Evolutionary conservation across 805 yeast genomes (phyloP).

Genomic region (Yarrowia sp.): DNA sequence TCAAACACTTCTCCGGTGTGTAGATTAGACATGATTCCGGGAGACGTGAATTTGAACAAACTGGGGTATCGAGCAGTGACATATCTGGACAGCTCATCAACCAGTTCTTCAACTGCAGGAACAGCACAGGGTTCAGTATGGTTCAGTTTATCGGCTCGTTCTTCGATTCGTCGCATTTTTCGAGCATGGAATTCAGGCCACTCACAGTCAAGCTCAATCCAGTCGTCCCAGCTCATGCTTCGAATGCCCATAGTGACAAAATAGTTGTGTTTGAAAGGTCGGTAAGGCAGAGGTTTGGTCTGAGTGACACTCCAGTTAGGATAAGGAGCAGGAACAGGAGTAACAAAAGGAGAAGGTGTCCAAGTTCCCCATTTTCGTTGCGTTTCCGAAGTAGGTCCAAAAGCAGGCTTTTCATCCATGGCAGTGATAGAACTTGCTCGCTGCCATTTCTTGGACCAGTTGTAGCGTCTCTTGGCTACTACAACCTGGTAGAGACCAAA

Average conservation of each 20-base stretch:
- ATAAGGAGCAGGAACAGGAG: constrained; percentile 6
- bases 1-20: constrained; percentile 53
- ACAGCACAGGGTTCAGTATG: constrained; percentile 9
- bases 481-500: background rate
- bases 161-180: constrained; percentile 49
- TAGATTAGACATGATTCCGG: constrained; percentile 43
- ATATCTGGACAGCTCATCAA: background rate
- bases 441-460: constrained; percentile 22
- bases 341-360: constrained; percentile 2
- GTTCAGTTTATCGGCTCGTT: background rate
- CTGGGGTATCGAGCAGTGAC: constrained; percentile 1
- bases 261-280: constrained; percentile 66
- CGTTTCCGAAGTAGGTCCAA: background rate
- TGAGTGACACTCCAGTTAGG: constrained; percentile 8
- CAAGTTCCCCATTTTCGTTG: constrained; percentile 1
- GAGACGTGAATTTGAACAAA: constrained; percentile 1
- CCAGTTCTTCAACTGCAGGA: constrained; percentile 1
- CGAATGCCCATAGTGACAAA: constrained; percentile 69
- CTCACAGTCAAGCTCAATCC: constrained; percentile 70
- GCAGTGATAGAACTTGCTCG: constrained; percentile 2
- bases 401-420: constrained; percentile 12
- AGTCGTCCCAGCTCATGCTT: constrained; percentile 55
- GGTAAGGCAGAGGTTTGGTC: constrained; percentile 58
- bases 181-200: constrained; percentile 56
- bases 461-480: background rate